phyloP scores from a whole-genome alignment of 495 filamentous ascomycete genomes.

The Podospora appendiculata region DNA sequence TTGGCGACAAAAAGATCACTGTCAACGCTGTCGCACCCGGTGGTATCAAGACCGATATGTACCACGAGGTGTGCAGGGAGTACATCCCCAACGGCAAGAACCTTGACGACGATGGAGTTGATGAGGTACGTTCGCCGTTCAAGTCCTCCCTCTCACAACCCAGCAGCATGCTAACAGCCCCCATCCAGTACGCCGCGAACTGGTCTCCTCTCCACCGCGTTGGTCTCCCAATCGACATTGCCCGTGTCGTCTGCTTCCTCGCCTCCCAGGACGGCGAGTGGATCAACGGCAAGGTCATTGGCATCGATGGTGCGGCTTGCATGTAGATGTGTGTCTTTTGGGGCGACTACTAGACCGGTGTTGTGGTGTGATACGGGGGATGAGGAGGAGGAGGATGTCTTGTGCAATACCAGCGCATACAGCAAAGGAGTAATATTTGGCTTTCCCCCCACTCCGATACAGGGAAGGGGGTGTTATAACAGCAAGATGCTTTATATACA shows the following conservation, averaged over 20 bases:
- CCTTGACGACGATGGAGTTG: constrained; percentile 29
- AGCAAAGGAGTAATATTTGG: too few species aligned
- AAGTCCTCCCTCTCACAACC: too few species aligned
- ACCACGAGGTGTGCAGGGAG: constrained; percentile 54
- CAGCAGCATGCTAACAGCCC: neutral
- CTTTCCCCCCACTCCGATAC: too few species aligned
- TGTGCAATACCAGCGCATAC: too few species aligned
- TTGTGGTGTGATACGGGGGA: too few species aligned
- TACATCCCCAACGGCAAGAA: constrained; percentile 54
- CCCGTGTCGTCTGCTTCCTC: constrained; percentile 57
- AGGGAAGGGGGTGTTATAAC: too few species aligned
- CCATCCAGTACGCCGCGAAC: constrained; percentile 39
- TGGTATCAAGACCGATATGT: constrained; percentile 66
- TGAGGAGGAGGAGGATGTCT: too few species aligned
- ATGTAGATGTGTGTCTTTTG: constrained; percentile 25
- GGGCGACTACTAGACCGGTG: too few species aligned
- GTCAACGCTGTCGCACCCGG: constrained; percentile 61
- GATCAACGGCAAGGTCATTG: constrained; percentile 54
- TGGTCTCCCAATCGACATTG: constrained; percentile 56
- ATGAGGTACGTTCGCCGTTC: constrained; percentile 10
- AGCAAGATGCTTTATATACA: too few species aligned
- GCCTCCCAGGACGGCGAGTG: constrained; percentile 58
- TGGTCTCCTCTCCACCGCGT: constrained; percentile 54
- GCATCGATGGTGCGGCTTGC: constrained; percentile 39
- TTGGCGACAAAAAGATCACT: constrained; percentile 43